Evolutionary conservation across 1,284 basidiomycete genomes (phyloP).

Genomic region (Heliocybe sulcata): DNA sequence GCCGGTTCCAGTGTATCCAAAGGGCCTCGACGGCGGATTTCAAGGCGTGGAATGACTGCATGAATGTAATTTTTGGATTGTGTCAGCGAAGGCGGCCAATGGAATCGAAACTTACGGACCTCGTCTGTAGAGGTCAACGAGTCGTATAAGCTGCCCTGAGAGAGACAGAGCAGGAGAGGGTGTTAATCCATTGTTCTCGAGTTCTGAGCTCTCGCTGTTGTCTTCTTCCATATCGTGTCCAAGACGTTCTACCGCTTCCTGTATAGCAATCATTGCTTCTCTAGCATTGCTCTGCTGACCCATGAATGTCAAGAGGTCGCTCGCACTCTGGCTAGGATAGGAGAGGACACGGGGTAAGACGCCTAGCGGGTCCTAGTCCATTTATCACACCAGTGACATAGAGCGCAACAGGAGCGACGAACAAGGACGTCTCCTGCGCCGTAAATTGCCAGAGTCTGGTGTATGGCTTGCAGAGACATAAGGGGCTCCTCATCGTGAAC

Average conservation of each 20-base stretch:
- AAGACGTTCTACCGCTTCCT: constrained; percentile 51
- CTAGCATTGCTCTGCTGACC: constrained; percentile 41
- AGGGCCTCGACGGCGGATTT: neutral
- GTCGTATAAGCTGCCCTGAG: neutral
- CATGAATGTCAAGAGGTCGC: constrained; percentile 35
- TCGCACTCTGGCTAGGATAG: constrained; percentile 27
- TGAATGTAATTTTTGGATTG: neutral
- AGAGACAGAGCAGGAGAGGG: neutral
- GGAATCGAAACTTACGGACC: neutral
- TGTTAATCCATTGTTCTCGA: neutral
- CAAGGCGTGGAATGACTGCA: neutral
- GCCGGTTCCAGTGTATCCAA: neutral
- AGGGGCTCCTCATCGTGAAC: neutral
- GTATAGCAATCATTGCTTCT: constrained; percentile 52
- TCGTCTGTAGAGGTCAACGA: neutral
- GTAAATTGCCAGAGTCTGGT: neutral
- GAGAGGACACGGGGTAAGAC: constrained; percentile 38
- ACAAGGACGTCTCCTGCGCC: neutral
- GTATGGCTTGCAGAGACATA: neutral
- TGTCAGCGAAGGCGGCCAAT: neutral
- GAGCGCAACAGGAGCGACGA: neutral
- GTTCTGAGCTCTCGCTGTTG: constrained; percentile 14
- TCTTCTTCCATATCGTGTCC: constrained; percentile 26
- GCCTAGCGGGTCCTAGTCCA: constrained; percentile 42
- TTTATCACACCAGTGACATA: neutral